Conservation (phyloP, 768 basidiomycete genomes). For the Macrolepiota fuliginosa region DNA sequence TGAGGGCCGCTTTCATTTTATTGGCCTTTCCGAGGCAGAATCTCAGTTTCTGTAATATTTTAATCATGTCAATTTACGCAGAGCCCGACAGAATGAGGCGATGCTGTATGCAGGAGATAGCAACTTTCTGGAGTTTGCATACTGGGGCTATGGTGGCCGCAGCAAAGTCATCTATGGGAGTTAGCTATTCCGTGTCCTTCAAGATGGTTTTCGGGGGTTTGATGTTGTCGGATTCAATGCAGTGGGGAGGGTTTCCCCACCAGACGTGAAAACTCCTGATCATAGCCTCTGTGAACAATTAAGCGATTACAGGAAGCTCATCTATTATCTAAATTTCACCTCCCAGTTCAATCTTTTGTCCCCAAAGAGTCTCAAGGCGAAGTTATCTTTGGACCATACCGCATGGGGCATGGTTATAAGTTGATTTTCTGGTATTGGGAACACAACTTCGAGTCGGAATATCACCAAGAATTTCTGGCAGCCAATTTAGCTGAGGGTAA, state of each 20-base stretch:
- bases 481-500: too few relatives aligned
- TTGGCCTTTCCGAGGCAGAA: background rate
- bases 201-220: background rate
- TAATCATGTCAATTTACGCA: background rate
- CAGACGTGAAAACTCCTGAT: background rate
- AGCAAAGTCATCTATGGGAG: background rate
- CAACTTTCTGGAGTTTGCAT: too few relatives aligned
- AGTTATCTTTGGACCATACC: too few relatives aligned
- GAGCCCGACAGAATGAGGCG: background rate
- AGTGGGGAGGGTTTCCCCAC: background rate
- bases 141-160: background rate
- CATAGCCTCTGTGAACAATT: background rate
- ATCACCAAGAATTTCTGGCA: too few relatives aligned
- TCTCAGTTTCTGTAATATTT: background rate
- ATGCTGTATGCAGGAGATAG: too few relatives aligned
- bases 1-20: background rate
- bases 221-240: background rate
- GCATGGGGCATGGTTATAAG: too few relatives aligned
- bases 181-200: background rate
- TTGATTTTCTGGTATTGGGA: too few relatives aligned
- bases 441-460: too few relatives aligned
- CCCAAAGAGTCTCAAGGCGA: too few relatives aligned
- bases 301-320: background rate
- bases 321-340: background rate
- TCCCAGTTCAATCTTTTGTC: background rate